Conservation (phyloP, 345 rosid genomes). For the Leavenworthia alabamica region DNA sequence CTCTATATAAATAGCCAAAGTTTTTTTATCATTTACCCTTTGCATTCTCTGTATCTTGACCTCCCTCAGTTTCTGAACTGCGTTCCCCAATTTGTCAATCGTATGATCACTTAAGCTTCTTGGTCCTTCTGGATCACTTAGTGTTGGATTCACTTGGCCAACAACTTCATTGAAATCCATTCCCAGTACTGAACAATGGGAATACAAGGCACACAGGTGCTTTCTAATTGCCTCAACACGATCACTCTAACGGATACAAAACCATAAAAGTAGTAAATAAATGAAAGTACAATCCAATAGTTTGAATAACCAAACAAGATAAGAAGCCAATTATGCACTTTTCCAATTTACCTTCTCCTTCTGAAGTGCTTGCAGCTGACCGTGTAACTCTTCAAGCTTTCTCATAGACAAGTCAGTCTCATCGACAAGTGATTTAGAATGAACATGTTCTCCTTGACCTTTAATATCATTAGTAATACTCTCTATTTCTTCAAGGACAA, state of each 20-base stretch:
- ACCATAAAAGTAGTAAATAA: background rate
- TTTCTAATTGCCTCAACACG: slow-evolving; percentile 57
- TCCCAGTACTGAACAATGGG: slow-evolving; percentile 69
- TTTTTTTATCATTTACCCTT: slow-evolving; percentile 40
- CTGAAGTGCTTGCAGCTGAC: slow-evolving; percentile 56
- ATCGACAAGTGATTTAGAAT: slow-evolving; percentile 35
- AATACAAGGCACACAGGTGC: slow-evolving; percentile 39
- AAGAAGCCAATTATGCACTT: background rate
- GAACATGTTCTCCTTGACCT: slow-evolving; percentile 37
- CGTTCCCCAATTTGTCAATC: slow-evolving; percentile 42
- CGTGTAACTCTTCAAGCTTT: slow-evolving; percentile 71
- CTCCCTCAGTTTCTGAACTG: slow-evolving; percentile 50
- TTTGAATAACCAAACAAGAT: background rate
- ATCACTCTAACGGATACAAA: slow-evolving; percentile 44
- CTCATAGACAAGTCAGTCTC: slow-evolving; percentile 74
- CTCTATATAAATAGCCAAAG: background rate
- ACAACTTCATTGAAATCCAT: slow-evolving; percentile 53
- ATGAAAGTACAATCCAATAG: background rate
- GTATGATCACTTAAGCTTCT: slow-evolving; percentile 52
- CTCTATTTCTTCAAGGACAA: slow-evolving; percentile 51
- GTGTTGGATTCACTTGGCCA: slow-evolving; percentile 51
- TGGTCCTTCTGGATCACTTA: slow-evolving; percentile 46
- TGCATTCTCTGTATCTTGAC: slow-evolving; percentile 86
- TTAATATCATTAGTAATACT: slow-evolving; percentile 50
- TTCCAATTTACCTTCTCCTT: slow-evolving; percentile 54